Conservation (phyloP, 2,329 filamentous ascomycete species). For the Magnaporthiopsis incrustans region DNA sequence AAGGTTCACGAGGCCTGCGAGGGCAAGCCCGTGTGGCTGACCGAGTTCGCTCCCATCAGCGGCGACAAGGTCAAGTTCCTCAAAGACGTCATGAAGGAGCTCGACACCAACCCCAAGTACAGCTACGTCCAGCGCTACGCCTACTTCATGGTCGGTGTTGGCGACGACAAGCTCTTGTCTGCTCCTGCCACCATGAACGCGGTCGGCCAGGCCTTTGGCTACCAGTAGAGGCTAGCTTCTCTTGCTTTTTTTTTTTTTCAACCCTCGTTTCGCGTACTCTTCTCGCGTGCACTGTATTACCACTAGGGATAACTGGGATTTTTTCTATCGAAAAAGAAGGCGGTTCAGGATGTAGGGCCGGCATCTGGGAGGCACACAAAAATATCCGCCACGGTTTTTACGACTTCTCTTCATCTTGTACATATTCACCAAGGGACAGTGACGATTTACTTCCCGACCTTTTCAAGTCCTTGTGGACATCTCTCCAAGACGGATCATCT, state of each 20-base stretch:
- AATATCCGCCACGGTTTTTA: not conserved
- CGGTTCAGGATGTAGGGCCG: too few relatives aligned
- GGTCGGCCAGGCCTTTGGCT: conserved; percentile 4
- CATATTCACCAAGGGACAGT: conserved; percentile 1
- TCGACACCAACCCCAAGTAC: conserved; percentile 36
- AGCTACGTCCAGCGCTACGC: conserved; percentile 47
- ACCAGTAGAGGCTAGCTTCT: not conserved
- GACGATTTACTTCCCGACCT: conserved; percentile 2
- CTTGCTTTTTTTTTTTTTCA: not conserved
- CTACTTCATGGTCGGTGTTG: conserved; percentile 45
- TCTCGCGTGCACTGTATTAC: conserved; percentile 6
- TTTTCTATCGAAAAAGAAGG: not conserved
- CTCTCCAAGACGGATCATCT: too few relatives aligned
- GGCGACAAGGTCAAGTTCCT: conserved; percentile 40
- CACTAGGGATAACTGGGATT: conserved; percentile 2
- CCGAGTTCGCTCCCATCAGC: conserved; percentile 52
- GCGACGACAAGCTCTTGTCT: conserved; percentile 10
- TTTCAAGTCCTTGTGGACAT: not conserved
- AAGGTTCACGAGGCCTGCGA: conserved; percentile 36
- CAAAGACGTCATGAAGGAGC: conserved; percentile 33
- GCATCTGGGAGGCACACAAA: not conserved
- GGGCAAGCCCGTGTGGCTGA: conserved; percentile 51
- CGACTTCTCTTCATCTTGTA: conserved; percentile 1
- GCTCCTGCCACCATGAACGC: not conserved
- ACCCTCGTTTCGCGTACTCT: not conserved